phyloP scores from a whole-genome alignment of 2,329 filamentous ascomycete species.

The Rhynchosporium secalis region DNA sequence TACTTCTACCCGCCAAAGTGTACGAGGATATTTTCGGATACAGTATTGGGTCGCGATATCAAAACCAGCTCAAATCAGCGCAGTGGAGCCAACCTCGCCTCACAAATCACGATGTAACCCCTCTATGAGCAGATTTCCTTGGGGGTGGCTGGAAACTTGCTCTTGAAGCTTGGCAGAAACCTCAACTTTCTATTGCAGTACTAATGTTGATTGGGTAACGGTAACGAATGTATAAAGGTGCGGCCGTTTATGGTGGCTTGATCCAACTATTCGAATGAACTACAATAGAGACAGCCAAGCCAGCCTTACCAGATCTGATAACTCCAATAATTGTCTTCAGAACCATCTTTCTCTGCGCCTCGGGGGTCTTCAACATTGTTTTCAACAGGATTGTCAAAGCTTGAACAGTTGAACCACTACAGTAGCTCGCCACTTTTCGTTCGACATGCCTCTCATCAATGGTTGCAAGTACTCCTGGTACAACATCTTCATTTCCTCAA shows the following conservation, averaged over 20 bases:
- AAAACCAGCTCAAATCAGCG: constrained; percentile 19
- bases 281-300: background rate
- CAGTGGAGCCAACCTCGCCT: constrained; percentile 9
- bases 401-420: background rate
- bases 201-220: constrained; percentile 1
- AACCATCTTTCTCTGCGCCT: background rate
- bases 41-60: background rate
- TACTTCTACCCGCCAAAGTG: too few relatives aligned
- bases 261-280: background rate
- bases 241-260: background rate
- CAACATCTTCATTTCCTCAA: background rate
- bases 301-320: background rate
- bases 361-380: too few relatives aligned
- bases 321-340: background rate
- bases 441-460: constrained; percentile 36
- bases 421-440: background rate
- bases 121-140: constrained; percentile 9
- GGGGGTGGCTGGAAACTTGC: constrained; percentile 21
- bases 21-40: background rate
- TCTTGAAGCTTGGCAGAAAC: constrained; percentile 15
- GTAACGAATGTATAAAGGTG: background rate
- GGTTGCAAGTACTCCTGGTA: constrained; percentile 38
- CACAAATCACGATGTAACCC: background rate
- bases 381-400: too few relatives aligned
- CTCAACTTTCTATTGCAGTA: background rate